Evolutionary conservation across 106 monocot genomes (phyloP).

Genomic region (Acorus calamus): DNA sequence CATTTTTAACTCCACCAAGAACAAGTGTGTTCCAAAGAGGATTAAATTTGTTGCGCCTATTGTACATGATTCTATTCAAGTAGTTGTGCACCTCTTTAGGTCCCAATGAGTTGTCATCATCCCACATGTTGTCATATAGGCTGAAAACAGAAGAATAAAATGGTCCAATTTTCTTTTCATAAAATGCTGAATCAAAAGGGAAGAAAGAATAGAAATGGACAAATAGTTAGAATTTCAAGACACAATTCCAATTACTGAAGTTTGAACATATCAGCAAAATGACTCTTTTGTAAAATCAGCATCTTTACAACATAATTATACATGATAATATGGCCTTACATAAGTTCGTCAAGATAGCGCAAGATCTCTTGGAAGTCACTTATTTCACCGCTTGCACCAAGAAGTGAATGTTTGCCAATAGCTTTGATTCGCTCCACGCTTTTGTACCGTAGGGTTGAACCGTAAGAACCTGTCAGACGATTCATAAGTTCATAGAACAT

Average conservation of each 20-base stretch:
- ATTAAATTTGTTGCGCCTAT: slow-evolving; percentile 83
- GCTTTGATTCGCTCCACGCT: slow-evolving; percentile 62
- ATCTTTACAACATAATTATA: no score
- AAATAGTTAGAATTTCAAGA: no score
- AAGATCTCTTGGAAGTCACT: slow-evolving; percentile 91
- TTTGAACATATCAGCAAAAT: no score
- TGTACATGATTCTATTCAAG: slow-evolving; percentile 72
- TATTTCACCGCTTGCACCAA: slow-evolving; percentile 87
- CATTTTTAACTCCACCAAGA: slow-evolving; percentile 78
- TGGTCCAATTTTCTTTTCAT: no score
- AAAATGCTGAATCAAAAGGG: no score
- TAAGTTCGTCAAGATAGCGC: not conserved
- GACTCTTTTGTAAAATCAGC: no score
- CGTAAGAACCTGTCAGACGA: slow-evolving; percentile 55
- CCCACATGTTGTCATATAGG: slow-evolving; percentile 83
- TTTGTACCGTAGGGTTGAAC: slow-evolving; percentile 86
- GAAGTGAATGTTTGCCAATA: slow-evolving; percentile 73
- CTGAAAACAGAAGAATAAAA: slow-evolving; percentile 20
- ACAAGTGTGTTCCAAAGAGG: slow-evolving; percentile 77
- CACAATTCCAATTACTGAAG: no score
- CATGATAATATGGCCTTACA: no score
- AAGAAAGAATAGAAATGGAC: no score
- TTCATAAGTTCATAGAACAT: no score
- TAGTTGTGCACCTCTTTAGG: slow-evolving; percentile 86
- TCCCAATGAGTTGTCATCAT: slow-evolving; percentile 85